These are phyloP conservation scores for Hortiboletus campestris DNA, from an alignment of 768 basidiomycete species.

Conservation along the genomic window DNA sequence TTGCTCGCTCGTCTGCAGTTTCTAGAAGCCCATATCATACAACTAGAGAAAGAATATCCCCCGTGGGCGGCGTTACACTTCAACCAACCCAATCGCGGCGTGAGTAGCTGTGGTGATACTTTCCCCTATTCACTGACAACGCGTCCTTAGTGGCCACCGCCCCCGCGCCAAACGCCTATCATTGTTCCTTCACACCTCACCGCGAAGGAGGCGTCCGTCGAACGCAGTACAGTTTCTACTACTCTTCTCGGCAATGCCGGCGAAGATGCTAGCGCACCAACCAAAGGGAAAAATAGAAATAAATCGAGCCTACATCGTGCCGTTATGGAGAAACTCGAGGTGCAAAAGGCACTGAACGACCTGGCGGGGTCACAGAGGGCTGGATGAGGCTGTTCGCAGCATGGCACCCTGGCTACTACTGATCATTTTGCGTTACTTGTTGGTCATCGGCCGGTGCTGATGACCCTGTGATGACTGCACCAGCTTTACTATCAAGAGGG, in stretches of 20 bases:
- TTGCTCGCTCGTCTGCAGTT: conserved; percentile 64
- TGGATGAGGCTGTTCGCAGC: conserved; percentile 13
- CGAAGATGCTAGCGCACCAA: conserved; percentile 2
- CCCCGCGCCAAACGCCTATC: conserved; percentile 73
- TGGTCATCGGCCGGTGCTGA: not conserved
- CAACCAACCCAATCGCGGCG: conserved; percentile 78
- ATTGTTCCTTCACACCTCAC: conserved; percentile 72
- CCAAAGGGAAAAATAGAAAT: conserved; percentile 38
- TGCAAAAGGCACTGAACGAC: conserved; percentile 68
- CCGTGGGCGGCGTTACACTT: conserved; percentile 90
- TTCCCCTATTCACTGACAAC: not conserved
- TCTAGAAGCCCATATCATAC: conserved; percentile 74
- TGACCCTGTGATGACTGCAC: not conserved
- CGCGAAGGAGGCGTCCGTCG: conserved; percentile 24
- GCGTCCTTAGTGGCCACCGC: conserved; percentile 71
- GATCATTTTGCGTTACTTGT: not conserved
- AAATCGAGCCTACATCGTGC: conserved; percentile 69
- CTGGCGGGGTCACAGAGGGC: conserved; percentile 26
- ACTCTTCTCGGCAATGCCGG: conserved; percentile 12
- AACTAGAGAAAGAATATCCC: conserved; percentile 78
- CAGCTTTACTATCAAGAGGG: not conserved
- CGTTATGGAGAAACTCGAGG: conserved; percentile 72
- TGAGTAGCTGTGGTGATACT: conserved; percentile 38
- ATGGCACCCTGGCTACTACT: not conserved
- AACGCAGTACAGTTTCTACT: conserved; percentile 7